Base-by-base conservation (phyloP, 371 early-diverging fungal genomes). In the Mortierella sp. region DNA sequence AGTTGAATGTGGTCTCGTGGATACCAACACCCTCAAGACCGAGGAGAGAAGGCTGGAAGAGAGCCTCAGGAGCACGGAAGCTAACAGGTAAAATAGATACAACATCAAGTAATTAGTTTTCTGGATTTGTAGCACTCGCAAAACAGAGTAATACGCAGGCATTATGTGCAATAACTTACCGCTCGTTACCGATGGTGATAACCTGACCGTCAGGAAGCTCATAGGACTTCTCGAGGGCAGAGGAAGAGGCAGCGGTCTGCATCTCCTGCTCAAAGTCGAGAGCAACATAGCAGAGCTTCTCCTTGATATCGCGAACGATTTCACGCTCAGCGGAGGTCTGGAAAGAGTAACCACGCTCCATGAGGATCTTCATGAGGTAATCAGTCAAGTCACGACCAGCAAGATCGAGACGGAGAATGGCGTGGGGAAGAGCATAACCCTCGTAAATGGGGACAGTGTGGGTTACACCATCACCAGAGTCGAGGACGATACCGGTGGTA, bases 401-500 rank as follows among this genome's bases (percentile, higher is more conserved):
- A 73, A 97, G 86, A 79, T 98, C 97, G 52, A 97, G 91, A 76
- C 98, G 88, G 63, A 93, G 90, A 67, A 97, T 94, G 47, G 98
- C 98, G 74, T 97, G 94, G 10, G 96, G 95, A 71, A 97, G 91
- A 45, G 97, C 95, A 80, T 94, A 98, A 24, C 98, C 98, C 85
- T 98, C 98, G 81, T 94, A 97, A 15, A 98, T 96, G 43, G 98
- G 98, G 15, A 98, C 96, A 9, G 95, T 88, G 80, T 98, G 97
- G 19, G 97, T 93, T 10, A 97, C 98, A 70, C 98, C 98, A 84
- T 98, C 97, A 58, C 98, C 98, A 21, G 94, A 91, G 82, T 98
- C 98, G 43, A 98, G 88, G 15, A 96, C 97, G 43, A 98, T 88
- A 70, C 98, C 98, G 11, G 98, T 98, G 16, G 98, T 98, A 85